These are phyloP conservation scores for Ogataea trehalophila DNA, from an alignment of 805 yeast genomes.

Conservation along the genomic window DNA sequence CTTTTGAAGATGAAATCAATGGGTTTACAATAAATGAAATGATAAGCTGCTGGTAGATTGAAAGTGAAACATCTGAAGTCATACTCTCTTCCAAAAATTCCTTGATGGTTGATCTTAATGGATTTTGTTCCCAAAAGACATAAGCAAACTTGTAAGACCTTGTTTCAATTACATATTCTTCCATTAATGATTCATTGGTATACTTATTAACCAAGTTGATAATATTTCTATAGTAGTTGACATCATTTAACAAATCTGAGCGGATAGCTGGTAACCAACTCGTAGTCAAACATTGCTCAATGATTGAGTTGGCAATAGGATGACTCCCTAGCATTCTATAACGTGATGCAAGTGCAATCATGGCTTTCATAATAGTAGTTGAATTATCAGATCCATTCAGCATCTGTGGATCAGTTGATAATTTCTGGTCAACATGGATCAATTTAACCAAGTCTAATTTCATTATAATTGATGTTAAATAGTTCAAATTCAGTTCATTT, in stretches of 20 bases:
- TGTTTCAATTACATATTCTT: slow-evolving; percentile 8
- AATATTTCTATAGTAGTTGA: slow-evolving; percentile 17
- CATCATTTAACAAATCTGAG: slow-evolving; percentile 1
- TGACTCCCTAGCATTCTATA: slow-evolving; percentile 17
- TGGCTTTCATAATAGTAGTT: slow-evolving; percentile 12
- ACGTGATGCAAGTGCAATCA: slow-evolving; percentile 21
- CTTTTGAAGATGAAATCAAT: slow-evolving; percentile 6
- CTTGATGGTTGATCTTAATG: slow-evolving; percentile 11
- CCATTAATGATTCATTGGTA: slow-evolving; percentile 8
- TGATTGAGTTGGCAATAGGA: slow-evolving; percentile 10
- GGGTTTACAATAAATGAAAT: slow-evolving; percentile 10
- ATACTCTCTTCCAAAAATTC: slow-evolving; percentile 5
- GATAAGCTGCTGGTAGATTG: slow-evolving; percentile 7
- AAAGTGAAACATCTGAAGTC: background rate
- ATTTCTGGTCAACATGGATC: slow-evolving; percentile 6
- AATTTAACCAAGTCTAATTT: slow-evolving; percentile 15
- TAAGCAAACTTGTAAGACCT: slow-evolving; percentile 14
- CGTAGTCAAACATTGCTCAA: slow-evolving; percentile 9
- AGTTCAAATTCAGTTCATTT: slow-evolving; percentile 7
- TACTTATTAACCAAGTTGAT: slow-evolving; percentile 13
- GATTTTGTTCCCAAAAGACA: slow-evolving; percentile 24
- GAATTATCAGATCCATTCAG: slow-evolving; percentile 6
- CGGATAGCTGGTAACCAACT: slow-evolving; percentile 21
- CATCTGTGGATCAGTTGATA: slow-evolving; percentile 5
- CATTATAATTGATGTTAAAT: slow-evolving; percentile 17